Base-by-base conservation (phyloP, 2,329 filamentous ascomycete species). In the Trichophyton benhamiae region DNA sequence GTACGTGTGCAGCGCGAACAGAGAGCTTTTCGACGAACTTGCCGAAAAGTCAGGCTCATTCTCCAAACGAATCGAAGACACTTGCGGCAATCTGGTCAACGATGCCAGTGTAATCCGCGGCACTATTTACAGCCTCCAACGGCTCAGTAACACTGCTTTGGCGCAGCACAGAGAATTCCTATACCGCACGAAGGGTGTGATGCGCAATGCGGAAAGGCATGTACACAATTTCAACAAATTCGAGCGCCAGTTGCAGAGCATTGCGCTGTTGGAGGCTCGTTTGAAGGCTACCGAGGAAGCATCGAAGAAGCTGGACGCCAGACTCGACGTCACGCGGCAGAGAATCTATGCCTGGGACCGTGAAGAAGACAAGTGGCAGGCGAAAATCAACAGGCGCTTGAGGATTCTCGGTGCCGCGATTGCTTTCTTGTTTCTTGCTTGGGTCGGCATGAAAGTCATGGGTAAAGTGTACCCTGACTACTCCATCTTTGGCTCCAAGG, bases 41-140 rank as follows among this genome's bases (percentile, higher is more conserved):
- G 72, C 73, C 25, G 71, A 71, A 0, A 68, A 72, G 13, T 72
- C 73, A 42, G 76, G 75, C 1, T 74, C 76, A 44, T 72, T 77
- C 49, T 78, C 77, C 20, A 74, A 76, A 53, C 70, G 75, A 36
- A 69, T 79, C 3, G 77, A 79, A 62, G 77, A 77, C 64, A 76
- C 76, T 0, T 79, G 79, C 65, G 79, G 79, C 66, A 77, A 75
- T 60, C 69, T 79, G 0, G 70, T 79, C 9, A 75, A 78, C 62
- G 76, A 75, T 57, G 66, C 77, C 41, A 72, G 75, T 7, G 69
- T 69, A 3, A 68, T 79, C 7, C 71, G 74, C 57, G 68, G 71
- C 7, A 74, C 73, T 0, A 73, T 79, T n/a, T 11, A 9, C 65
- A 67, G 74, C 72, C 70, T 79, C 61, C 72, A 77, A 48, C 71